Evolutionary conservation across 306 rosid genomes (phyloP).

Genomic region (Dryas drummondii): DNA sequence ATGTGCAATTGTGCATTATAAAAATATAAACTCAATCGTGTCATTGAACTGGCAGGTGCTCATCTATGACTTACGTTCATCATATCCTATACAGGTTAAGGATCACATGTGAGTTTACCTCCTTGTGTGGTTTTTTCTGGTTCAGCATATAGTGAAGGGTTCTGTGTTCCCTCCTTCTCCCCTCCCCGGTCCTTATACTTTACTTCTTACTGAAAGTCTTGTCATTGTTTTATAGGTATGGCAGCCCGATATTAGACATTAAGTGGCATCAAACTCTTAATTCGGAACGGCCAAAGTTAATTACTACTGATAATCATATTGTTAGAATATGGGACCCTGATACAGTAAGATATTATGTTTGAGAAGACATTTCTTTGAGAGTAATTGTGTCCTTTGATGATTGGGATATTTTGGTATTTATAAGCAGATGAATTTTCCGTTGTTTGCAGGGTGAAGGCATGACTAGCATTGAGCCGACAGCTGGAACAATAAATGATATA

Average conservation of each 20-base stretch:
- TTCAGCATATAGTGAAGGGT: not conserved
- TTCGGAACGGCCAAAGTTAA: constrained; percentile 65
- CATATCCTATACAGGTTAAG: constrained; percentile 64
- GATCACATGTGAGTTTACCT: constrained; percentile 79
- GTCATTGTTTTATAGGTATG: constrained; percentile 61
- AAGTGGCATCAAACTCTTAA: constrained; percentile 91
- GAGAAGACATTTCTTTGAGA: not conserved
- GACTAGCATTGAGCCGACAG: constrained; percentile 90
- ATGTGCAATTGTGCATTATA: too few relatives aligned
- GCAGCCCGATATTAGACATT: constrained; percentile 83
- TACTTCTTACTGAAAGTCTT: constrained; percentile 19
- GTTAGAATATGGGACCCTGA: constrained; percentile 93
- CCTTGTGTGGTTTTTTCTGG: constrained; percentile 9
- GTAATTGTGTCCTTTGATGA: not conserved
- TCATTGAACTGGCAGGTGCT: constrained; percentile 61
- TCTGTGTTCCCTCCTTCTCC: not conserved
- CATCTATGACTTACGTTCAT: constrained; percentile 83
- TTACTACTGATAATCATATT: constrained; percentile 70
- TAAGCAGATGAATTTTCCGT: constrained; percentile 1
- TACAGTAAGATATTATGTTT: constrained; percentile 47
- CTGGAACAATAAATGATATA: constrained; percentile 76
- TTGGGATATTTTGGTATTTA: too few relatives aligned
- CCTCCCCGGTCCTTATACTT: not conserved
- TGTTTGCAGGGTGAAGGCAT: constrained; percentile 79
- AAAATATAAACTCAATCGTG: constrained; percentile 3